Evolutionary conservation across 768 basidiomycete genomes (phyloP), one percentile per base, ranked within the genome.

Genomic region (Crucibulum laeve): DNA sequence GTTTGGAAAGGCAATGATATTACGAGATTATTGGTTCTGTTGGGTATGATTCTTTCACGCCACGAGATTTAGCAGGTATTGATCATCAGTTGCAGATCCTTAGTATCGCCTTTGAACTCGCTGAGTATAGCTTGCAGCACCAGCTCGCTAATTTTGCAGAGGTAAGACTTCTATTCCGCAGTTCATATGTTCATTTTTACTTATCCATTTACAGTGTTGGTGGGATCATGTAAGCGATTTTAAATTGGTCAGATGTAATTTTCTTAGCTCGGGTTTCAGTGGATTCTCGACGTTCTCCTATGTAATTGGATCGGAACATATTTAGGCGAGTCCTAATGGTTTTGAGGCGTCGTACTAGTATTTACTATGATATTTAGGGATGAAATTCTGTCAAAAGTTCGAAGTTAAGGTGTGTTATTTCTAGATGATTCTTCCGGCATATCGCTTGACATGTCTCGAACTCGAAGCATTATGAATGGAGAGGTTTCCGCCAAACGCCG

Each of bases 1-100:
- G 90, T 92, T 90, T 59, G 89, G 90, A 33, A 93, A 93, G 62
- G 90, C 91, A 3, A 76, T 92, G 74, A 84, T 93, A 52, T 62
- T 93, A 56, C 79, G 91, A 18, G 91, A 93, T 56, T 92, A 93
- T 56, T 92, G 90, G 90, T 92, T 91, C 57, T 92, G 91, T 56
- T 92, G 91, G 89, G 89, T 90, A 55, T 46, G 69, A 62, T 26
- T 19, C 36, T 40, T 45, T 33, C 41, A 38, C 48, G 36, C 28
- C 40, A 44, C 35, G 32, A 23, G 17, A 43, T 22, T 26, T 17
- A 11, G 35, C 36, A 38, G 37, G 14, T 22, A 43, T 36, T 53
- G 24, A 51, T 38, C 38, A 49, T 51, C 39, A 49, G 48, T 28
- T 28, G 51, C 54, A 91, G 89, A 91, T 91, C 53, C 64, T 92